These are phyloP conservation scores for Penicillium brevicompactum DNA, from an alignment of 2,329 filamentous ascomycete species.

Conservation along the genomic window DNA sequence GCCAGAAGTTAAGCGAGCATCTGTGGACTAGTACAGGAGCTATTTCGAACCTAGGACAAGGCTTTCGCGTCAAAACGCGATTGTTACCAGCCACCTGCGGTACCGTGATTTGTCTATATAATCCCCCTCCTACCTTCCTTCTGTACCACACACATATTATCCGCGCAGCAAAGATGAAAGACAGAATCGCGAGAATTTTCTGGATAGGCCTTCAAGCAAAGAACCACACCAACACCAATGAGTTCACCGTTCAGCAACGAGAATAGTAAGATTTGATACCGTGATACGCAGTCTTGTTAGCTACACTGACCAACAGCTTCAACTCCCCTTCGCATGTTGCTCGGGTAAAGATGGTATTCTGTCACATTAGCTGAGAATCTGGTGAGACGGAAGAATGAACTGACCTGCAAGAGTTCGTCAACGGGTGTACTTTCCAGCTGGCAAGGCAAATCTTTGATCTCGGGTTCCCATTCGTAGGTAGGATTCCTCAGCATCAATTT, in stretches of 20 bases:
- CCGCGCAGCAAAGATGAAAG: too few species aligned
- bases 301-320: too few species aligned
- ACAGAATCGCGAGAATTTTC: too few species aligned
- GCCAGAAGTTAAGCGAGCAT: neutral
- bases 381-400: neutral
- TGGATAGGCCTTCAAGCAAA: too few species aligned
- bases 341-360: too few species aligned
- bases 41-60: neutral
- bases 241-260: too few species aligned
- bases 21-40: neutral
- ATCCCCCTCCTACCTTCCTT: neutral
- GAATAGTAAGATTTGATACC: too few species aligned
- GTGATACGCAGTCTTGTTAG: too few species aligned
- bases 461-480: constrained; percentile 3
- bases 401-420: constrained; percentile 4
- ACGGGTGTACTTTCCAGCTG: neutral
- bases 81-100: neutral
- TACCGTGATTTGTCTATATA: neutral
- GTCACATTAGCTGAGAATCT: neutral
- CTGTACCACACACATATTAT: too few species aligned
- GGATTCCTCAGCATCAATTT: constrained; percentile 4
- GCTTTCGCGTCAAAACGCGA: neutral
- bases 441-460: constrained; percentile 5
- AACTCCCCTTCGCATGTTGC: too few species aligned
- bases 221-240: too few species aligned